phyloP scores from a whole-genome alignment of 305 asterid genomes.

The Fraxinus dipetala region DNA sequence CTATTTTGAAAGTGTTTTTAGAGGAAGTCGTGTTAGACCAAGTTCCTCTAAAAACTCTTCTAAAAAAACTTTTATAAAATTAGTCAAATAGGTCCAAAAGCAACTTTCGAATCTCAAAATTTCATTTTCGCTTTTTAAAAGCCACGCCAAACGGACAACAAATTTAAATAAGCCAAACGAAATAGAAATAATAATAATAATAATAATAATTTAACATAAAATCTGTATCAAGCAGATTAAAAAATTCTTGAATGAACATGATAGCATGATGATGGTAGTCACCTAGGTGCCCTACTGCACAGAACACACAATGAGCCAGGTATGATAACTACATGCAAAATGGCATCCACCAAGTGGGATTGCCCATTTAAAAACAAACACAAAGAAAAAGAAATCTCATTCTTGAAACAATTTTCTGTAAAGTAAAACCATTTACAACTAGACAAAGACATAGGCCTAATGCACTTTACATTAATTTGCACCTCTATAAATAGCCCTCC shows the following conservation, averaged over 20 bases:
- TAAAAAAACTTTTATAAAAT: too few species aligned
- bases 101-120: too few species aligned
- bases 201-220: neutral
- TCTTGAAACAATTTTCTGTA: neutral
- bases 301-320: slow-evolving; percentile 36
- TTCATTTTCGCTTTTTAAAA: too few species aligned
- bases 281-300: slow-evolving; percentile 30
- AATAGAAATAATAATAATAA: neutral
- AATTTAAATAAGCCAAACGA: neutral
- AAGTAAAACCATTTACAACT: slow-evolving; percentile 37
- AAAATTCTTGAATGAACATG: slow-evolving; percentile 30
- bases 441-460: slow-evolving; percentile 21
- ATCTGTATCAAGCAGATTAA: neutral
- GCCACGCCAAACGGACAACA: neutral
- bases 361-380: slow-evolving; percentile 24
- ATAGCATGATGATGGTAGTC: slow-evolving; percentile 36
- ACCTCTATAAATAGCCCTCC: slow-evolving; percentile 31
- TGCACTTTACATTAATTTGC: slow-evolving; percentile 14
- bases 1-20: too few species aligned
- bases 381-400: neutral
- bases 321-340: slow-evolving; percentile 17
- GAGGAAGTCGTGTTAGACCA: too few species aligned
- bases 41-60: too few species aligned
- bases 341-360: slow-evolving; percentile 47
- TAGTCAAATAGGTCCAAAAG: too few species aligned